Evolutionary conservation across 768 basidiomycete genomes (phyloP).

Genomic region (Lactifluus echinatus): DNA sequence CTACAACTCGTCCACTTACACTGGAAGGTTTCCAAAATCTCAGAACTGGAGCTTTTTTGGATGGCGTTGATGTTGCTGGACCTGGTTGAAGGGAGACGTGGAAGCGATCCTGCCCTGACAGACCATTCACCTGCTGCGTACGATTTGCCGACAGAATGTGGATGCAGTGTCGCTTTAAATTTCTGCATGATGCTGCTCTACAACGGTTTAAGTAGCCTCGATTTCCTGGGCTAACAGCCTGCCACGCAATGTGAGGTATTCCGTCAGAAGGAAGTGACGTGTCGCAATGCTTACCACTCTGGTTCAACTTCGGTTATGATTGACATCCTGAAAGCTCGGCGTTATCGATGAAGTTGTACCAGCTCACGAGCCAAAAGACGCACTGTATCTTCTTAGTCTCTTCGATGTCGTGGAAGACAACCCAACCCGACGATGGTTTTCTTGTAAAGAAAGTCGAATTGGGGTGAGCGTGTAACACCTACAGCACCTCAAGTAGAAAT

Average conservation of each 20-base stretch:
- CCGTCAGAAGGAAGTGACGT: not conserved
- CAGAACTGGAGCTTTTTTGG: too few relatives aligned
- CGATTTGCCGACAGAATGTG: not conserved
- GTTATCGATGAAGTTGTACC: slow-evolving; percentile 17
- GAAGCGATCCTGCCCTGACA: not conserved
- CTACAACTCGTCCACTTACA: not conserved
- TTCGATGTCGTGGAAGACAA: slow-evolving; percentile 91
- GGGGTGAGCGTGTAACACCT: slow-evolving; percentile 88
- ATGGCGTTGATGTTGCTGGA: not conserved
- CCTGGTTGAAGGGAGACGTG: not conserved
- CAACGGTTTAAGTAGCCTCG: not conserved
- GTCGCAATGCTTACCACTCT: slow-evolving; percentile 57
- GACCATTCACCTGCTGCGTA: not conserved
- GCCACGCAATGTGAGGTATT: not conserved
- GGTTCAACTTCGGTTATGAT: slow-evolving; percentile 92
- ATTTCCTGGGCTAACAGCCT: slow-evolving; percentile 12
- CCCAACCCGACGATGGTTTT: slow-evolving; percentile 86
- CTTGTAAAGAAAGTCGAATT: slow-evolving; percentile 91
- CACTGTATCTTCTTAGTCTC: slow-evolving; percentile 94
- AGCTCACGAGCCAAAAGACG: slow-evolving; percentile 24
- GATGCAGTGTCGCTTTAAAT: not conserved
- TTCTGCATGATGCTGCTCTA: not conserved
- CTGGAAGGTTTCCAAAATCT: not conserved
- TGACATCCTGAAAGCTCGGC: slow-evolving; percentile 53
- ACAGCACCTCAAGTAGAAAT: slow-evolving; percentile 10